Percentiles rank a stretch among this genome's conserved stretches.
Conservation (phyloP, 352 stramenopile genomes). For the Phytophthora multivora region DNA sequence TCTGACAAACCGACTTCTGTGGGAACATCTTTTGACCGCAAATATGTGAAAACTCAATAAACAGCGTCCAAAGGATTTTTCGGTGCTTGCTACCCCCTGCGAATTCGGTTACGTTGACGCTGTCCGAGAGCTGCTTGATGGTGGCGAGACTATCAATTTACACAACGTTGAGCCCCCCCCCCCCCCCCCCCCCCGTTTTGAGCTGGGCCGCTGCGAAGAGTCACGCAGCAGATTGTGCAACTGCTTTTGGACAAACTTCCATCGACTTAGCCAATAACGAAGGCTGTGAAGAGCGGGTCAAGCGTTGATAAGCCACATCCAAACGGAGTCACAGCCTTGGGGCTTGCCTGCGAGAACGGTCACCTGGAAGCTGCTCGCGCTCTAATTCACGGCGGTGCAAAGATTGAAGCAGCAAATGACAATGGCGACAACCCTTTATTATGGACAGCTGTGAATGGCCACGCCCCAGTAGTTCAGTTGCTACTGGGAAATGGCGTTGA, state of each 20-base stretch:
- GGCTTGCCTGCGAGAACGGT: neutral
- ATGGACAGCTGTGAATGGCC: neutral
- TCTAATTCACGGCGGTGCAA: neutral
- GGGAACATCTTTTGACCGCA: too few species aligned
- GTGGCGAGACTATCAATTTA: neutral
- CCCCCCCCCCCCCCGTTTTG: too few species aligned
- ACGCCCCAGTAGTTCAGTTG: neutral
- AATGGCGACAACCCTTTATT: neutral
- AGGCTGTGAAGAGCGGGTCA: neutral
- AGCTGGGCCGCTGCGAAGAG: neutral
- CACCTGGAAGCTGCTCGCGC: neutral
- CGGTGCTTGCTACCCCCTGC: neutral
- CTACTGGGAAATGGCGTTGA: neutral
- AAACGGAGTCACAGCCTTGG: neutral
- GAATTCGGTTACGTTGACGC: neutral
- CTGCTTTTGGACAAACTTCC: neutral
- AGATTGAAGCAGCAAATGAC: neutral
- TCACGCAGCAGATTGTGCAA: neutral
- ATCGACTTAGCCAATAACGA: neutral
- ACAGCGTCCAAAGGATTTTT: neutral
- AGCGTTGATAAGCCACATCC: neutral
- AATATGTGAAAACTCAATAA: neutral
- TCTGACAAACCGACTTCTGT: too few species aligned
- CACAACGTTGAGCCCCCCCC: neutral
- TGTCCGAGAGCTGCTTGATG: neutral